Base-by-base conservation (phyloP, 371 early-diverging fungal species). In the Mortierella sp. region DNA sequence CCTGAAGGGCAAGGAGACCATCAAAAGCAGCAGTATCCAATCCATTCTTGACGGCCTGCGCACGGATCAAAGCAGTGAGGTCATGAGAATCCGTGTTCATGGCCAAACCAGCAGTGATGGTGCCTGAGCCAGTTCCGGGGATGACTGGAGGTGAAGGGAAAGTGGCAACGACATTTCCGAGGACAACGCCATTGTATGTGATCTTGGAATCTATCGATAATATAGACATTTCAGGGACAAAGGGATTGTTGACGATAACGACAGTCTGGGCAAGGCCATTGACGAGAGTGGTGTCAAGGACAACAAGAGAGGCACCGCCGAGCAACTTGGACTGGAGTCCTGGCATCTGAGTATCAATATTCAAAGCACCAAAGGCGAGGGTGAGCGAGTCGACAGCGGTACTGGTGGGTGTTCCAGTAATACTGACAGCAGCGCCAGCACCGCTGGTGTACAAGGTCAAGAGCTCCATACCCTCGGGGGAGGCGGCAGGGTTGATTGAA, bases 391-490 rank as follows among this genome's bases (percentile, higher is more conserved):
- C 87, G 72, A 93, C 88, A 8, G 73, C 52, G 21, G 91, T 93
- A 31, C 91, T 89, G 13, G 81, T 81, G 21, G 88, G 84, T 28
- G 78, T 88, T 57, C 91, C 92, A 13, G 79, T 81, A 78, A 93
- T 91, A 54, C 77, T 73, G 45, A 91, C 91, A 34, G 74, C 72
- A 44, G 89, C 90, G 70, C 90, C 88, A 50, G 89, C 84, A 3
- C 93, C 93, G 76, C 89, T 89, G n/a, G 92, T 90, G 73, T 91
- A 92, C 16, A 90, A 75, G 44, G 86, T 91, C 84, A 91, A 76
- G 44, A 91, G 72, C 68, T 90, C 89, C 26, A 89, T 84, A 52
- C 93, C 93, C n/a, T 87, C 84, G 3, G 83, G 81, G 9, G 90
- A 86, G 34, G 78, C 82, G 68, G 89, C 88, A 72, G 91, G 92